Base-by-base conservation (phyloP, 2,329 filamentous ascomycete species). In the Fusarium poae region DNA sequence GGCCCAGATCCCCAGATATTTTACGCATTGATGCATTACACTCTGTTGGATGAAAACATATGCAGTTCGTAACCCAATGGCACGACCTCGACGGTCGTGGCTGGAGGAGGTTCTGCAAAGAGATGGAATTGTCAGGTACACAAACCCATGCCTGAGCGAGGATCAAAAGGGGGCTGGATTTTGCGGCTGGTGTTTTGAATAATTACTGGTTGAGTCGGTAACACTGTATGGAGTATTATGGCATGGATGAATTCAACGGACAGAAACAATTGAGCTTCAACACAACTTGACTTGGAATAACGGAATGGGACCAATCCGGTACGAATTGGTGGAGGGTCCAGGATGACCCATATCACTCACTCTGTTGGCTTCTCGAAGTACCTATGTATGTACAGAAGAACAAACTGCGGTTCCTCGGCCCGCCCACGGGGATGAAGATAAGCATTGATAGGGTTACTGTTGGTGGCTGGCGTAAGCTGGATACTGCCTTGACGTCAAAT, bases 171-270 rank as follows among this genome's bases (percentile, higher is more conserved):
- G 71, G 68, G 65, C 35, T 62, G 71, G 63, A 40, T 56, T 67
- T 68, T 73, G 71, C 46, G 70, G 65, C 37, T 69, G 67, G 59
- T 57, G 64, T 43, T 68, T 63, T 67, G 50, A 50, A 48, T 53
- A 70, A 43, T 40, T 40, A 67, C 45, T 63, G 62, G 67, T 54
- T 64, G 57, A 45, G 62, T 68, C 54, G 67, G 58, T 57, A 63
- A 60, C 63, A 70, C 67, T 70, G 67, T 68, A 70, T 62, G 67
- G 67, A 61, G 55, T 68, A 65, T 49, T 57, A 67, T 70, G 58
- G 67, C 50, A 57, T 64, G 62, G 57, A 67, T 63, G 67, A 44
- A 69, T 70, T 69, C 61, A 65, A 62, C 64, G 63, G 54, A 70
- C 65, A 64, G 32, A 54, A 54, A 59, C 50, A 49, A 48, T 67